Evolutionary conservation across 2,329 filamentous ascomycete species (phyloP), one percentile per base, ranked within the genome.

Genomic region (Knufia petricola): DNA sequence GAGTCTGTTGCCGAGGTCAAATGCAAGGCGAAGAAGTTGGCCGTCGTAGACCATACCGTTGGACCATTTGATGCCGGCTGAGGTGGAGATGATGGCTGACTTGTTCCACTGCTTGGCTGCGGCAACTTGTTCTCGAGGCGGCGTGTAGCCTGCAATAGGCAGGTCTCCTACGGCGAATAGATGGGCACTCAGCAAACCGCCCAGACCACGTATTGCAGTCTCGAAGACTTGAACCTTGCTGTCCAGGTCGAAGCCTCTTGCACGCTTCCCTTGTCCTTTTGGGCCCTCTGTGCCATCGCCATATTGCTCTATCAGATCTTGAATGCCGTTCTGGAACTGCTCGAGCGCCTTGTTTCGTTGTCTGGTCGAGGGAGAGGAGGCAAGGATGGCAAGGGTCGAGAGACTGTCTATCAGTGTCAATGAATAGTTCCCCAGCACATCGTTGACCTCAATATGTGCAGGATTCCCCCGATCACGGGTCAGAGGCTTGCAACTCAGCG

Each of bases 171-270:
- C 75, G 10, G 92, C 90, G 64, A 98, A 98, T 36, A 95, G 70
- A 68, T 98, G 92, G 1, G 90, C 88, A 61, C 89, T 95, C 55
- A 98, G 69, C 49, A 98, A 71, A 0, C 92, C 92, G 12, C 92
- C 92, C 39, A 94, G 78, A 13, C 90, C 92, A 50, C 92, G 78
- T 58, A 98, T 98, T 30, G 95, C 90, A 0, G 90, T 96, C 70
- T 98, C 92, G 61, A 98, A 98, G 32, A 98, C 87, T 68, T 98
- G 90, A 1, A 98, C 92, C 67, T 96, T 98, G 70, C 89, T 95
- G 66, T 98, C 90, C 34, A 95, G 72, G 65, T 98, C 87, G 60
- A 98, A 98, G 0, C 88, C 92, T 48, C 81, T 77, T 2, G 82
- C 81, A 55, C 87, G 75, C 50, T 76, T 72, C 2, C 90, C 90